A percentile compares a stretch with the other conserved stretches of the same genome.
Evolutionary conservation across 768 basidiomycete species (phyloP).

Genomic region (Phlegmacium glaucopus): DNA sequence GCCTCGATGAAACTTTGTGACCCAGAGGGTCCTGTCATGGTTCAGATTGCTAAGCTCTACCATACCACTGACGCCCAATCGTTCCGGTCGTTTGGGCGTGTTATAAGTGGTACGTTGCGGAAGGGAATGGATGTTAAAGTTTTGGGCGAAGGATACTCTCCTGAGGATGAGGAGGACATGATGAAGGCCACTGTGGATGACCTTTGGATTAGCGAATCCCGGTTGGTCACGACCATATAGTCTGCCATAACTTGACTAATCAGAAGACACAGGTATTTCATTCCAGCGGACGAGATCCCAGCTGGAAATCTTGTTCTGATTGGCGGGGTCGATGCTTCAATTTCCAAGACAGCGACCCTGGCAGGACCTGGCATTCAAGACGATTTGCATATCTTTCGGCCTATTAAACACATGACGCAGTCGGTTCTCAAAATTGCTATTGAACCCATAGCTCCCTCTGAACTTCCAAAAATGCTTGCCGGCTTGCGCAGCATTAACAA

Average conservation of each 20-base stretch:
- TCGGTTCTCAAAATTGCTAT: constrained; percentile 98
- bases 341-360: constrained; percentile 92
- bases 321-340: constrained; percentile 90
- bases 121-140: constrained; percentile 89
- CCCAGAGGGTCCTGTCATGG: constrained; percentile 83
- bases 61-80: constrained; percentile 96
- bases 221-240: constrained; percentile 43
- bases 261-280: constrained; percentile 67
- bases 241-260: constrained; percentile 3
- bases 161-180: constrained; percentile 99
- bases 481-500: constrained; percentile 97
- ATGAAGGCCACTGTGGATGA: constrained; percentile 78
- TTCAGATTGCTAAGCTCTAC: constrained; percentile 92
- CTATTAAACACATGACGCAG: constrained; percentile 95
- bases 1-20: constrained; percentile 80
- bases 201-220: constrained; percentile 87
- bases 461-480: constrained; percentile 97
- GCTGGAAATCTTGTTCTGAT: constrained; percentile 93
- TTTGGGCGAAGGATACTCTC: constrained; percentile 96
- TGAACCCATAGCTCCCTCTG: constrained; percentile 96
- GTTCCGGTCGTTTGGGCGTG: constrained; percentile 93
- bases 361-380: constrained; percentile 71
- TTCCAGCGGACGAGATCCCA: constrained; percentile 83
- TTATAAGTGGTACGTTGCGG: constrained; percentile 86
- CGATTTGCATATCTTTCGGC: constrained; percentile 92